Percentiles rank a stretch among this genome's conserved stretches.
phyloP scores from a whole-genome alignment of 805 yeast genomes.

The Cyberlindnera saturnus region DNA sequence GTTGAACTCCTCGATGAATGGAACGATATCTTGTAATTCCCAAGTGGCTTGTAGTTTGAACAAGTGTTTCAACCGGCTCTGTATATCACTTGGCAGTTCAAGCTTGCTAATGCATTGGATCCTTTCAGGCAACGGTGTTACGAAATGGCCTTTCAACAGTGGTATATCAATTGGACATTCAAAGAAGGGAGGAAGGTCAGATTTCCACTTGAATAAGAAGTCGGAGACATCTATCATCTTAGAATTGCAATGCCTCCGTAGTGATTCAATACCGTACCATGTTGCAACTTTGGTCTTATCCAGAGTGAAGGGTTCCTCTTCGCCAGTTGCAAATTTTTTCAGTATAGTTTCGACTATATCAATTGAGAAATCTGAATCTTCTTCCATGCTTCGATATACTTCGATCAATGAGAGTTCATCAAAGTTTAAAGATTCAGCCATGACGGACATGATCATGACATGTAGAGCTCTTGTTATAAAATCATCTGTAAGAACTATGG shows the following conservation, averaged over 20 bases:
- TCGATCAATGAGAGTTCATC: constrained; percentile 26
- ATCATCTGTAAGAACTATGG: constrained; percentile 30
- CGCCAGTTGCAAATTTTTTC: constrained; percentile 35
- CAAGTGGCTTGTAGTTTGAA: constrained; percentile 52
- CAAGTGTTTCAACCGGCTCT: constrained; percentile 43
- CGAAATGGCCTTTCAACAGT: constrained; percentile 50
- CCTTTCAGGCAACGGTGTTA: constrained; percentile 36
- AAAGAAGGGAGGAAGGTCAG: constrained; percentile 56
- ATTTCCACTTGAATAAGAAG: constrained; percentile 58
- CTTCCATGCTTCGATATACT: constrained; percentile 25
- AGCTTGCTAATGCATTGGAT: constrained; percentile 49
- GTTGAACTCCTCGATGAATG: constrained; percentile 58
- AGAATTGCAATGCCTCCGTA: constrained; percentile 32
- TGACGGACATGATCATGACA: constrained; percentile 30
- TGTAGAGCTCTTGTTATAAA: constrained; percentile 30
- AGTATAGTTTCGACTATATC: constrained; percentile 46
- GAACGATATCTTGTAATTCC: constrained; percentile 56
- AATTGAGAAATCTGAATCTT: constrained; percentile 29
- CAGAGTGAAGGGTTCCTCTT: constrained; percentile 28
- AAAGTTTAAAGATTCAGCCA: constrained; percentile 29
- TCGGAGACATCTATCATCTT: constrained; percentile 36
- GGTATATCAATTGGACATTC: constrained; percentile 52
- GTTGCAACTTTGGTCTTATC: constrained; percentile 38
- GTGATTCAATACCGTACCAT: constrained; percentile 60
- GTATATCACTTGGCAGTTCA: constrained; percentile 42